phyloP scores from a whole-genome alignment of 2,329 filamentous ascomycete genomes.

The Xylogone sp. region DNA sequence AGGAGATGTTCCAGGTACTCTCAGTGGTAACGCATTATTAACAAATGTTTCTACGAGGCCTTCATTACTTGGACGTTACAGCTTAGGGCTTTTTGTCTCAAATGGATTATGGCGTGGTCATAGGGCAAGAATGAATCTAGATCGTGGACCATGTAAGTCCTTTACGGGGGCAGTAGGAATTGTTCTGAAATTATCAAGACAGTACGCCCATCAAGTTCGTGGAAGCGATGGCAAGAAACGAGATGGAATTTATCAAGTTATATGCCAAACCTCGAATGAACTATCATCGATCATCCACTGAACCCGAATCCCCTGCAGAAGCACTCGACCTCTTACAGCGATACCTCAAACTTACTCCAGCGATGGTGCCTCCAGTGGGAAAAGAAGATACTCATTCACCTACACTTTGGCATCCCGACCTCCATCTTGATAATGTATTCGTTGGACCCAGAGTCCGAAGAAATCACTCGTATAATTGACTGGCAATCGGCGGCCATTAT shows the following conservation, averaged over 20 bases:
- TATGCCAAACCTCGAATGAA: slow-evolving; percentile 12
- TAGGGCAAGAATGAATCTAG: slow-evolving; percentile 8
- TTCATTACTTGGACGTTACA: slow-evolving; percentile 8
- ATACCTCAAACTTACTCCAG: slow-evolving; percentile 14
- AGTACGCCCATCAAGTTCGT: slow-evolving; percentile 5
- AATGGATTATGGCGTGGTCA: slow-evolving; percentile 6
- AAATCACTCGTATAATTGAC: slow-evolving; percentile 14
- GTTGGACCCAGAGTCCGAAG: slow-evolving; percentile 16
- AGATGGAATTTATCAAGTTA: slow-evolving; percentile 11
- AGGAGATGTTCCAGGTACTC: slow-evolving; percentile 8
- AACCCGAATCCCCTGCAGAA: slow-evolving; percentile 13
- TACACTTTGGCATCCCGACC: slow-evolving; percentile 19
- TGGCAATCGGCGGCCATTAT: slow-evolving; percentile 11
- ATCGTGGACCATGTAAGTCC: slow-evolving; percentile 10
- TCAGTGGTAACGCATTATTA: slow-evolving; percentile 1
- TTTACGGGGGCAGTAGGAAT: not conserved
- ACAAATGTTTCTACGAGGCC: slow-evolving; percentile 2
- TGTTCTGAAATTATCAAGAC: slow-evolving; percentile 4
- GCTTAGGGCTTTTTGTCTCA: slow-evolving; percentile 5
- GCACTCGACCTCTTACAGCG: slow-evolving; percentile 11
- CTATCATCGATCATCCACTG: slow-evolving; percentile 9
- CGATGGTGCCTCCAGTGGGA: slow-evolving; percentile 9
- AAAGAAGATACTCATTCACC: slow-evolving; percentile 11
- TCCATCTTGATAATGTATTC: slow-evolving; percentile 20
- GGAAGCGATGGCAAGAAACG: slow-evolving; percentile 11